Evolutionary conservation across 1,139 yeast species (phyloP), one percentile per base, ranked within the genome.

Genomic region (Nakaseomyces uthaithaninus): DNA sequence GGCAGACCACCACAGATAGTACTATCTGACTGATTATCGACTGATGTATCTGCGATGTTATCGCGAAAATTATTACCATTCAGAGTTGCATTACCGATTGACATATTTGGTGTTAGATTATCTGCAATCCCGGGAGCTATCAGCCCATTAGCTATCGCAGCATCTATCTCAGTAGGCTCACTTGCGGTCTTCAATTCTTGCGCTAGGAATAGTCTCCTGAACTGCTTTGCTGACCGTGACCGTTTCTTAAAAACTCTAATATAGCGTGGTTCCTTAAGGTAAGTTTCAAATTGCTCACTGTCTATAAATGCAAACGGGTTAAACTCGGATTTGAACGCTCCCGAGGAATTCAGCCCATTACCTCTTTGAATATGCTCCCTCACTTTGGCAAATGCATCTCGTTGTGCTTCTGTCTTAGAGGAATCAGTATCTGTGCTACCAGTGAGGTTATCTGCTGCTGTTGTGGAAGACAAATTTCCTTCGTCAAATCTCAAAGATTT

Each of bases 181-280:
- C 39, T 39, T 16, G 38, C 47, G 15, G 54, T 56, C 42, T 68
- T 66, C 45, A 87, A 64, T 59, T 86, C 94, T 59, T 87, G 96
- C 1, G 95, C 94, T 33, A 86, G 63, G 50, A 87, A 85, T 37
- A 86, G 58, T 44, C 80, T 66, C 49, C 73, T 73, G 45, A 78
- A 64, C 31, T 65, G 58, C 26, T 62, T 64, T 2, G 76, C 69
- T 36, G 75, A 65, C 35, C 35, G n/a, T 39, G 62, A 63, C 42
- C 65, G 68, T 44, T 67, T 70, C 45, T 69, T 67, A 45, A 67
- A 65, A 3, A 70, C 61, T 51, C 69, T 73, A 37, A 77, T 62
- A 53, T 79, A 75, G 45, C 70, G 72, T 6, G 87, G 83, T 28
- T 70, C 64, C 26, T 60, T 57, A 40, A 75, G 58, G 28, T 71